Percentiles rank a stretch among this genome's conserved stretches.
phyloP scores from a whole-genome alignment of 148 eudicot genomes.

The Hydrangea macrophylla region DNA sequence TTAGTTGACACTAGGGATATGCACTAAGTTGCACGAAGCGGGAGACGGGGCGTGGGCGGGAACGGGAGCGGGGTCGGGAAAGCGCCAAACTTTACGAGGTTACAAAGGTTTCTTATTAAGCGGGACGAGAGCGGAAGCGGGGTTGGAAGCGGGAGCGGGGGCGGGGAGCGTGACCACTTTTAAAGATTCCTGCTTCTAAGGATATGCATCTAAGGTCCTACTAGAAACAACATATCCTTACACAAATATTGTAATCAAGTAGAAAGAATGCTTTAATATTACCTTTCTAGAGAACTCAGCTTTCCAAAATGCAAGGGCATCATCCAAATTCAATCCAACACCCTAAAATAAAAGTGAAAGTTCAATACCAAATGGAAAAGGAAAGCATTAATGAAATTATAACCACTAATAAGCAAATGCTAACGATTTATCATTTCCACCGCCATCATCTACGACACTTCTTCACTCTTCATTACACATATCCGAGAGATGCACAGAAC shows the following conservation, averaged over 20 bases:
- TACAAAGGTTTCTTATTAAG: too few relatives aligned
- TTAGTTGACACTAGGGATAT: background rate
- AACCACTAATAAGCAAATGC: background rate
- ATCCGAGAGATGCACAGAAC: background rate
- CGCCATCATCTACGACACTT: background rate
- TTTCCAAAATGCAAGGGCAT: slow-evolving; percentile 96
- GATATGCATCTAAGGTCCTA: background rate
- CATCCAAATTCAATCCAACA: slow-evolving; percentile 92
- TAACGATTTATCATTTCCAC: background rate
- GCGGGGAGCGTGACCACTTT: too few relatives aligned
- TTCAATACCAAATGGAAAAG: slow-evolving; percentile 5
- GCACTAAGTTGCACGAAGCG: too few relatives aligned
- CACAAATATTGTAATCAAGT: background rate
- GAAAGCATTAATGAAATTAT: slow-evolving; percentile 2
- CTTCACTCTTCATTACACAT: background rate
- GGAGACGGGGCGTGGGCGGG: too few relatives aligned
- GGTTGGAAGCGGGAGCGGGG: too few relatives aligned
- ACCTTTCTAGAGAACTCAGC: slow-evolving; percentile 92
- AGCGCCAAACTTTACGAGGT: too few relatives aligned
- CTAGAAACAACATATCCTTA: background rate
- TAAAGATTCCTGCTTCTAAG: too few relatives aligned
- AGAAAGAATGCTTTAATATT: slow-evolving; percentile 10
- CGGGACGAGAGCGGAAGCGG: too few relatives aligned
- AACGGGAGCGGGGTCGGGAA: too few relatives aligned
- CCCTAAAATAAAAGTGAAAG: slow-evolving; percentile 45